phyloP scores from a whole-genome alignment of 2,329 filamentous ascomycete genomes.

The Fusarium sulawesiense region DNA sequence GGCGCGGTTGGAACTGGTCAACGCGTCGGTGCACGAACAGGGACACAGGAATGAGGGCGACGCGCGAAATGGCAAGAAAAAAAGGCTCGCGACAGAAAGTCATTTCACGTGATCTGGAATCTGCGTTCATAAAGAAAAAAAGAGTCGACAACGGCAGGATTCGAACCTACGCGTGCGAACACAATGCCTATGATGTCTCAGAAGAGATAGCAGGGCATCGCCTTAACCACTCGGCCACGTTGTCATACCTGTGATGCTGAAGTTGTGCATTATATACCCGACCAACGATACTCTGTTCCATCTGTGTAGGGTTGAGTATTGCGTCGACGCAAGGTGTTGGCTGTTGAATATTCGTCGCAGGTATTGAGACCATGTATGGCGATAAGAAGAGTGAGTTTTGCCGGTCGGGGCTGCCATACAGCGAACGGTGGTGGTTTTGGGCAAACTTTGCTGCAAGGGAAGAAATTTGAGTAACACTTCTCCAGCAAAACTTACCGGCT shows the following conservation, averaged over 20 bases:
- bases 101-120: neutral
- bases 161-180: slow-evolving; percentile 36
- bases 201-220: slow-evolving; percentile 32
- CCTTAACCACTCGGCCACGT: slow-evolving; percentile 36
- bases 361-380: neutral
- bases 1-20: neutral
- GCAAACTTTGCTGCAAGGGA: neutral
- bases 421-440: neutral
- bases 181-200: slow-evolving; percentile 33
- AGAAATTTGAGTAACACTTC: accelerated
- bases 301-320: accelerated
- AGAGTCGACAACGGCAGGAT: slow-evolving; percentile 31
- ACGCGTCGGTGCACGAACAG: neutral
- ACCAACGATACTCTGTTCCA: accelerated
- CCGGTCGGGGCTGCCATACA: neutral
- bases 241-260: neutral
- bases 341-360: neutral
- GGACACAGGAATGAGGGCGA: neutral
- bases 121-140: neutral
- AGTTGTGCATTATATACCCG: neutral
- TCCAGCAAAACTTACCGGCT: accelerated
- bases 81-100: neutral
- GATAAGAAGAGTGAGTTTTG: neutral
- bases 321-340: accelerated
- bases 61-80: neutral